Base-by-base conservation (phyloP, 2,329 filamentous ascomycete genomes). In the Xylaria sp. region DNA sequence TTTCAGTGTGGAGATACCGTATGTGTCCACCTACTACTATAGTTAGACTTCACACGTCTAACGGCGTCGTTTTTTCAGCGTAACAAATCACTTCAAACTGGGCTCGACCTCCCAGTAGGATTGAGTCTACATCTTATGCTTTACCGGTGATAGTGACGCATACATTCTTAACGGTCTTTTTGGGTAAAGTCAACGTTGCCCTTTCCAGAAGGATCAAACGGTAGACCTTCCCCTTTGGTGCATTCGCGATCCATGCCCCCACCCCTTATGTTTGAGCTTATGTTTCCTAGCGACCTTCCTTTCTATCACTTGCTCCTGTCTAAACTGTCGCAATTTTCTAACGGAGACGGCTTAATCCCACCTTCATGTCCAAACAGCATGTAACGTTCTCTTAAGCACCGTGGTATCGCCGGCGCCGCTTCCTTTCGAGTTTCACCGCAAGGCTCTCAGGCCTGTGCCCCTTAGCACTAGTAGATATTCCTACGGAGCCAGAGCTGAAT, bases 151-250 rank as follows among this genome's bases (percentile, higher is more conserved):
- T 40, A 40, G 35, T 13, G 35, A 9, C 35, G 35, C 35, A 40
- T 40, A 40, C 35, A 40, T 40, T 40, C 35, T 40, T 40, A 40
- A 40, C 6, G 32, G 47, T 51, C 59, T 51, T 61, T 61, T 61
- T 29, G 44, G 35, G 59, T 61, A 61, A 61, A 61, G 59, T 61
- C 44, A 61, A 51, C 59, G 27, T 51, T 61, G 59, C 59, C 59
- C 59, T 61, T 51, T 61, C 44, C 59, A 51, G 59, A 51, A 61
- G 59, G 59, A 61, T 51, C 32, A 61, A 51, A 61, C 59, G 59
- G 59, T 51, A 61, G 59, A 61, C 59, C 59, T 61, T 61, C 59
- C 59, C 59, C 59, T 61, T 61, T 61, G 44, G 59, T 61, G 29
- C 59, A 61, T 61, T 61, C 59, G 47, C 59, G 58, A 60, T 60